Base-by-base conservation (phyloP, 306 rosid genomes). In the Oemleria cerasiformis region DNA sequence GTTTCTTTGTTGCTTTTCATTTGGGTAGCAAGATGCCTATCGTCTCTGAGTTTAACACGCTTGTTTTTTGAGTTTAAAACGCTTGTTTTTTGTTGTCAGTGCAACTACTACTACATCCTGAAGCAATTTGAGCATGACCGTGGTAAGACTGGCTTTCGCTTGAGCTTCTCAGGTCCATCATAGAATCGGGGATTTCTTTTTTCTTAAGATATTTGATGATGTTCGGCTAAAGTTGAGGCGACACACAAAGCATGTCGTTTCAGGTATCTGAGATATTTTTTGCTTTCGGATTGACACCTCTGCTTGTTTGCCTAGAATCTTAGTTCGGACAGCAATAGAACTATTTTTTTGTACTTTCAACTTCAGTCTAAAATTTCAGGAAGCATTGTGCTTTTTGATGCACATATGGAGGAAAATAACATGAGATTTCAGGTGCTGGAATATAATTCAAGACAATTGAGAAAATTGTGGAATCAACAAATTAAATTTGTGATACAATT, bases 101-200 rank as follows among this genome's bases (percentile, higher is more conserved):
- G 90, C 77, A 95, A 95, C 86, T 95, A 76, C 84, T 89, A 88
- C 83, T 64, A 85, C 80, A 70, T 89, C 63, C 87, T 95, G 75
- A 86, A 70, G 92, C 88, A 88, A 78, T 77, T 65, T 74, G 96
- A 84, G 66, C 84, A 84, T 12, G 97, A 95, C 63, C 81, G 88
- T 25, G 96, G 96, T 61, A 91, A 91, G 87, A 81, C 88, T 60
- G 99, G 99, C 77, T 91, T 95, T 81, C 88, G 97, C 77, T 89
- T 95, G 84, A 91, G 92, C 87, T 68, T 95, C 84, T 95, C 97
- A 66, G 87, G 96, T 73, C 92, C 96, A 21, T 87, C 86, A 39
- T 91, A 86, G 81, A 67, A 63, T 67, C 62, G 25, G 69, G 72
- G 74, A 56, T 14, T 70, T 63, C 9, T 51, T 43, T 50, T 23